Evolutionary conservation across 495 filamentous ascomycete species (phyloP).

Genomic region (Penicillium simplicissimum): DNA sequence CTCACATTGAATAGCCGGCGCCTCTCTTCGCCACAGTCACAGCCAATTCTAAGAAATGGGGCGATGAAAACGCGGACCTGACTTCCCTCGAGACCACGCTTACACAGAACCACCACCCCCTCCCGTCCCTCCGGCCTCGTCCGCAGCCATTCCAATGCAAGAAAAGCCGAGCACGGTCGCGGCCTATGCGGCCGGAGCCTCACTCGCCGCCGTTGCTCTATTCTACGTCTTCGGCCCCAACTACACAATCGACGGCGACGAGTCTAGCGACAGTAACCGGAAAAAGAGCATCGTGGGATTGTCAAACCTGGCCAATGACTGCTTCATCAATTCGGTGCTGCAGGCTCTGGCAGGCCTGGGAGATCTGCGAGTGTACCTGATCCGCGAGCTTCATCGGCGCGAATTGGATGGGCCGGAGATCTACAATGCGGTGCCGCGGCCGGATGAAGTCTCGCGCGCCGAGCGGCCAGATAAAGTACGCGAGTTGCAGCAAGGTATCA

Average conservation of each 20-base stretch:
- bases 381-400: conserved; percentile 81
- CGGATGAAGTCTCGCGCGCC: conserved; percentile 43
- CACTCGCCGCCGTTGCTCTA: conserved; percentile 90
- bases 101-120: conserved; percentile 9
- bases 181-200: conserved; percentile 92
- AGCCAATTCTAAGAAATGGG: conserved; percentile 15
- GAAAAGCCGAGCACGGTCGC: conserved; percentile 84
- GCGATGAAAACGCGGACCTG: conserved; percentile 7
- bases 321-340: conserved; percentile 97
- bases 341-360: conserved; percentile 94
- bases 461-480: conserved; percentile 63
- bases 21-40: conserved; percentile 1
- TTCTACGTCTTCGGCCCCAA: conserved; percentile 97
- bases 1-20: not conserved
- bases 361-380: conserved; percentile 86
- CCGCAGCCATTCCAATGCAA: conserved; percentile 60
- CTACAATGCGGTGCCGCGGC: conserved; percentile 58
- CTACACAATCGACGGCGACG: conserved; percentile 84
- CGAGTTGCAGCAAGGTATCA: conserved; percentile 74
- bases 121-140: conserved; percentile 5
- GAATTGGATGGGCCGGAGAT: conserved; percentile 71
- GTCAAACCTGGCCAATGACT: conserved; percentile 92
- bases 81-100: conserved; percentile 16
- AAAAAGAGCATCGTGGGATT: conserved; percentile 92
- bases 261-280: conserved; percentile 59